These are phyloP conservation scores for Tolypocladium nubicola DNA, from an alignment of 2,329 filamentous ascomycete genomes.

Conservation along the genomic window DNA sequence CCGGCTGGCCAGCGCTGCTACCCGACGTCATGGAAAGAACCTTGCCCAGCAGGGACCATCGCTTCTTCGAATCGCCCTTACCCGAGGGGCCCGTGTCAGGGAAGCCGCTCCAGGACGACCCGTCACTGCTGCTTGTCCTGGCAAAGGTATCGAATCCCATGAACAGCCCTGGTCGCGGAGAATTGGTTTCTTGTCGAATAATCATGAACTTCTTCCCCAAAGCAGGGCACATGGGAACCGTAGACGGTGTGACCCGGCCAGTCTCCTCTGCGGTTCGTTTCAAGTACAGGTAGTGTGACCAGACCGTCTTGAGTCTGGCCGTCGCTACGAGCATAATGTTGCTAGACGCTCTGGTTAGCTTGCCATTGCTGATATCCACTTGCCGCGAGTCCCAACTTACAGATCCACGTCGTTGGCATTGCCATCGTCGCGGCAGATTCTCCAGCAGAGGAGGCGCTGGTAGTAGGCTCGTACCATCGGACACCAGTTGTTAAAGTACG, in stretches of 20 bases:
- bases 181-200: conserved; percentile 61
- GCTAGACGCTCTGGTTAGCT: conserved; percentile 29
- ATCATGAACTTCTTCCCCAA: conserved; percentile 82
- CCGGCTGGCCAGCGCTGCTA: conserved; percentile 2
- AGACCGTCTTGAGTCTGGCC: conserved; percentile 58
- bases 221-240: conserved; percentile 73
- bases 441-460: conserved; percentile 84
- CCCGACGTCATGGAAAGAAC: conserved; percentile 36
- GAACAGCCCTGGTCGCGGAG: conserved; percentile 35
- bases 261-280: conserved; percentile 53
- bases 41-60: conserved; percentile 54
- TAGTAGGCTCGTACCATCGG: conserved; percentile 92
- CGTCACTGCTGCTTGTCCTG: conserved; percentile 14
- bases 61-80: conserved; percentile 40
- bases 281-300: conserved; percentile 71
- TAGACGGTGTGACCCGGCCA: conserved; percentile 52
- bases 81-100: conserved; percentile 14
- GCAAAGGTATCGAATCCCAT: conserved; percentile 39
- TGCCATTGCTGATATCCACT: neutral
- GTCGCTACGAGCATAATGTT: conserved; percentile 59
- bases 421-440: conserved; percentile 67
- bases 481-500: conserved; percentile 87
- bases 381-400: conserved; percentile 36
- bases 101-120: conserved; percentile 11
- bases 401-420: conserved; percentile 52